Percentiles rank a stretch among this genome's conserved stretches.
These are phyloP conservation scores for Corymbia citriodora DNA, from an alignment of 441 rosid species.

Conservation along the genomic window DNA sequence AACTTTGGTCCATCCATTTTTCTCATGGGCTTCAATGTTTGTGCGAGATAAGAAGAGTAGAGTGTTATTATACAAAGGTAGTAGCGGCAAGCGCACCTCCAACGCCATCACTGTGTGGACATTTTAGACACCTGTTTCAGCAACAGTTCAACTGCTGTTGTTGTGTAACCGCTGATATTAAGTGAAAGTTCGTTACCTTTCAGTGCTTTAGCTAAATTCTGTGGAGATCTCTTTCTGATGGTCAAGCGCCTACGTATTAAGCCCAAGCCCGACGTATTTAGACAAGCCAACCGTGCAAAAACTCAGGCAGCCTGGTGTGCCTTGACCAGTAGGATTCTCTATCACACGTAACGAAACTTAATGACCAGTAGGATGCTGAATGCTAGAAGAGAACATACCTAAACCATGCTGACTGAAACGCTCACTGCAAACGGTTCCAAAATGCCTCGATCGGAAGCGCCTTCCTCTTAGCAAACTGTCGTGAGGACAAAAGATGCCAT, in stretches of 20 bases:
- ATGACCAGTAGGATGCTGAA: not conserved
- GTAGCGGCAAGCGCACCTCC: not conserved
- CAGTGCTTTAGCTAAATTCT: not conserved
- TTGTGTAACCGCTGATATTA: not conserved
- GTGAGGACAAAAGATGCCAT: not conserved
- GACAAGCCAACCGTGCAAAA: not conserved
- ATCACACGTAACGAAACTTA: not conserved
- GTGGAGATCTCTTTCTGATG: not conserved
- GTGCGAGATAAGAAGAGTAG: slow-evolving; percentile 40
- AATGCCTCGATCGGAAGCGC: not conserved
- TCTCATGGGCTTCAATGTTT: slow-evolving; percentile 66
- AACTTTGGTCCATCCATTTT: slow-evolving; percentile 72
- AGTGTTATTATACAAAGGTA: slow-evolving; percentile 11
- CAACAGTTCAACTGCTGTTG: not conserved
- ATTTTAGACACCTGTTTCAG: not conserved
- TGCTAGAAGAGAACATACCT: not conserved
- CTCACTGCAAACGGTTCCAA: not conserved
- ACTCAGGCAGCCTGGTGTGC: not conserved
- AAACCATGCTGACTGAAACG: not conserved
- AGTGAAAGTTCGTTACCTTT: not conserved
- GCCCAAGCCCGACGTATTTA: not conserved
- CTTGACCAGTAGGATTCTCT: not conserved
- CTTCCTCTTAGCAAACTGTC: not conserved
- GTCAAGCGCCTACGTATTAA: not conserved
- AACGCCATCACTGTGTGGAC: not conserved